Base-by-base conservation (phyloP, 1,284 basidiomycete genomes). In the Crocinoboletus sp. region DNA sequence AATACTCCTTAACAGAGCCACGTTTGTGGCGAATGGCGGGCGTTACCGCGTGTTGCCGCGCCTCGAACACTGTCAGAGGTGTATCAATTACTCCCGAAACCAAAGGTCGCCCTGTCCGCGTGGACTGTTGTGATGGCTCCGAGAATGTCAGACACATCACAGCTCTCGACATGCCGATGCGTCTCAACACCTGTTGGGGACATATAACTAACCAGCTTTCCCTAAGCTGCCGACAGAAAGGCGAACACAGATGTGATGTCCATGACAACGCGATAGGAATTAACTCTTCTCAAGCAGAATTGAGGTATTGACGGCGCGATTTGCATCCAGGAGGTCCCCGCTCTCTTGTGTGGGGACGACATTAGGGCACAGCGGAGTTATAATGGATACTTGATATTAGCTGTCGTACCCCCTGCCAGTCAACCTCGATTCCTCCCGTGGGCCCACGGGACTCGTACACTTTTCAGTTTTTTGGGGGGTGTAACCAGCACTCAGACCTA, bases 401-500 rank as follows among this genome's bases (percentile, higher is more conserved):
- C 9, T 38, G 7, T 13, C 19, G 4, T 12, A 24, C 24, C 40
- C 24, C 28, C n/a, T 41, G 20, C 11, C 5, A 8, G 5, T 31
- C 19, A 30, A 19, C 7, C 20, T 15, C 13, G 25, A n/a, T n/a
- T 38, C 17, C 12, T 27, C 33, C 9, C 25, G 6, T 20, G 9
- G 33, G 38, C n/a, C 16, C 11, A 5, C 13, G 13, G 7, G 10
- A 27, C 8, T 33, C 8, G 4, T 20, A 4, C 9, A 3, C 8
- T 34, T 38, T 30, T 11, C 46, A 80, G 78, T 20, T 58, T 81
- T 10, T 82, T n/a, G n/a, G n/a, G 74, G 68, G 78, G 79, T 4
- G 60, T 80, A 1, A 78, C 77, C 7, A 77, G 72, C 48, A 69
- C 71, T 9, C 79, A 81, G 56, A 71, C 71, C 4, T 77, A 69